Evolutionary conservation across 805 yeast genomes (phyloP).

Genomic region (Metschnikowia aberdeeniae): DNA sequence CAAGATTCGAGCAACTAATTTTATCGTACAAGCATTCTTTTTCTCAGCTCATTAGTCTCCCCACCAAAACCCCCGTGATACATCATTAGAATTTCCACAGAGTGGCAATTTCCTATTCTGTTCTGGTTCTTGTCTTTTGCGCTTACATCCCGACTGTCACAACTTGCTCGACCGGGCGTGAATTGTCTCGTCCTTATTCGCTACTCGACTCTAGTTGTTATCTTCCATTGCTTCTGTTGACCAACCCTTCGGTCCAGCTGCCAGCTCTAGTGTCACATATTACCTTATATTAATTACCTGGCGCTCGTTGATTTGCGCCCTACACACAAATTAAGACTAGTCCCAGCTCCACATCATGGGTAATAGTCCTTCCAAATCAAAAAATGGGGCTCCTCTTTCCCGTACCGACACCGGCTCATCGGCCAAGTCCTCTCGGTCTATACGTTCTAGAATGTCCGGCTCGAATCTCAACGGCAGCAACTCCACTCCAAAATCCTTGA

Average conservation of each 20-base stretch:
- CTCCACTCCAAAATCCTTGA: conserved; percentile 27
- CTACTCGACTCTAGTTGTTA: not conserved
- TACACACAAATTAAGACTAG: not conserved
- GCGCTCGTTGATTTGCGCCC: too few species aligned
- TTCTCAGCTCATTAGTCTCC: not conserved
- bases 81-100: too few species aligned
- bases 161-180: not conserved
- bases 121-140: not conserved
- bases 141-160: not conserved
- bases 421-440: conserved; percentile 45
- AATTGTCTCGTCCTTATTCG: conserved; percentile 1
- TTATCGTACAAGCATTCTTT: not conserved
- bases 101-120: not conserved
- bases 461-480: conserved; percentile 19
- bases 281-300: not conserved
- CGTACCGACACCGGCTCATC: conserved; percentile 54
- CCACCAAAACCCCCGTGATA: not conserved
- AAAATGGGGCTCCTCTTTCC: conserved; percentile 43
- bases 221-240: not conserved
- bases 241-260: not conserved
- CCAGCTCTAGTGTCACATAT: not conserved
- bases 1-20: conserved; percentile 4
- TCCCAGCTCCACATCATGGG: conserved; percentile 37
- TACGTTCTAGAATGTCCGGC: conserved; percentile 33
- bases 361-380: conserved; percentile 46